These are phyloP conservation scores for Allium cepa DNA, from an alignment of 106 monocot species.

Conservation along the genomic window DNA sequence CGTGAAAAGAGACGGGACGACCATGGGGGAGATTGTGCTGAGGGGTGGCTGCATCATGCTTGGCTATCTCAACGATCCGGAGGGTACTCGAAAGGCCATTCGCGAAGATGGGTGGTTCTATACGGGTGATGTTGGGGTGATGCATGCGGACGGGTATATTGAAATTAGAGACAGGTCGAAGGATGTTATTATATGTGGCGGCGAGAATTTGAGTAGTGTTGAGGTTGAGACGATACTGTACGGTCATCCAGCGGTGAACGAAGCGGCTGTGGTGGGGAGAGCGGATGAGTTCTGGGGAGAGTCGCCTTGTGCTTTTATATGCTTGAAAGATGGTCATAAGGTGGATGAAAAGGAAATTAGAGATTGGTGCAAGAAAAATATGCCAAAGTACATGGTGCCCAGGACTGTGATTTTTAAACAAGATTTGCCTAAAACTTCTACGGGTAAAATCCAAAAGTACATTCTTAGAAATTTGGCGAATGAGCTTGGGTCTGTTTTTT, in stretches of 20 bases:
- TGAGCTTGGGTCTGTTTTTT: conserved; percentile 1
- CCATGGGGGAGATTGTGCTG: conserved; percentile 56
- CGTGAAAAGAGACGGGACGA: conserved; percentile 24
- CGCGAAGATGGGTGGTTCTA: conserved; percentile 27
- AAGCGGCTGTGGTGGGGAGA: conserved; percentile 25
- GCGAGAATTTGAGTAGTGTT: conserved; percentile 38
- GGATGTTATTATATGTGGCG: conserved; percentile 31
- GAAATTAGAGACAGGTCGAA: conserved; percentile 29
- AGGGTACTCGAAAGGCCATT: conserved; percentile 28
- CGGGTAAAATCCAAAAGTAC: conserved; percentile 60
- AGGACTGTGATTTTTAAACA: conserved; percentile 46
- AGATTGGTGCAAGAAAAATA: conserved; percentile 37
- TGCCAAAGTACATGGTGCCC: conserved; percentile 63
- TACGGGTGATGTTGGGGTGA: conserved; percentile 29
- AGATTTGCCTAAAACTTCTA: conserved; percentile 58
- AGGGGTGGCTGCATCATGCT: conserved; percentile 59
- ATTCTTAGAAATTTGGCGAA: conserved; percentile 31
- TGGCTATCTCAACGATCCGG: conserved; percentile 59
- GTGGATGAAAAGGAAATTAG: conserved; percentile 27
- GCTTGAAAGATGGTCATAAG: conserved; percentile 21
- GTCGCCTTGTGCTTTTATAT: conserved; percentile 42
- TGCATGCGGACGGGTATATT: conserved; percentile 26
- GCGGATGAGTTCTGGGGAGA: conserved; percentile 31
- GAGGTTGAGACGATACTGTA: conserved; percentile 42
- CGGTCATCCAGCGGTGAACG: conserved; percentile 20